Base-by-base conservation (phyloP, 768 basidiomycete species). In the Lyophyllum semitale region DNA sequence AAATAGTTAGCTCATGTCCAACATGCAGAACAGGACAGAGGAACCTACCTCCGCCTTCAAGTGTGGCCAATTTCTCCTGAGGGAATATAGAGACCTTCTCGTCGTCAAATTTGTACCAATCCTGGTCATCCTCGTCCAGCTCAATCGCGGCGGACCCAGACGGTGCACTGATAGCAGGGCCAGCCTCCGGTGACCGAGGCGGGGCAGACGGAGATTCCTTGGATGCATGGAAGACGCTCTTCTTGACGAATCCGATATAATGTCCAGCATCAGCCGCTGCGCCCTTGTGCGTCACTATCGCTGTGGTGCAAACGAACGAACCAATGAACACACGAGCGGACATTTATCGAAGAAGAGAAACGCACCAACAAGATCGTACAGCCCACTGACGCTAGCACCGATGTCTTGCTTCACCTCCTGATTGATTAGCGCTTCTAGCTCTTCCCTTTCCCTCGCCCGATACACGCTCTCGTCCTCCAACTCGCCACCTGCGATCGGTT, bases 31-130 rank as follows among this genome's bases (percentile, higher is more conserved):
- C 8, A 43, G 12, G 22, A 11, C 12, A 8, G n/a, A 25, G n/a
- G 22, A 15, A 61, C 68, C 27, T 48, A 70, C 86, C 95, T 57
- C 96, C 96, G 5, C 96, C 96, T 59, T 95, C 94, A 54, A 98
- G 80, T 8, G 85, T 85, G 25, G 81, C 66, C 55, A 99, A 74
- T 72, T 93, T 96, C 68, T 95, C 94, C 70, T 81, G 82, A 1
- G 85, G 85, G 70, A 98, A 95, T 51, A 87, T 61, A 17, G 92
- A 88, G 35, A 93, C 95, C 73, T 93, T 96, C 60, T 96, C 93
- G 62, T 98, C 95, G 64, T 98, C 96, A 65, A 95, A 98, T 73
- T 95, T 96, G 76, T 89, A 92, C 96, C 96, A 91, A 66, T 89
- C 89, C 58, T 90, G 88, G 46, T 92, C 86, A 42, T 85, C 84